Percentiles rank a stretch among this genome's conserved stretches.
These are phyloP conservation scores for Letharia columbiana DNA, from an alignment of 495 filamentous ascomycete species.

Conservation along the genomic window DNA sequence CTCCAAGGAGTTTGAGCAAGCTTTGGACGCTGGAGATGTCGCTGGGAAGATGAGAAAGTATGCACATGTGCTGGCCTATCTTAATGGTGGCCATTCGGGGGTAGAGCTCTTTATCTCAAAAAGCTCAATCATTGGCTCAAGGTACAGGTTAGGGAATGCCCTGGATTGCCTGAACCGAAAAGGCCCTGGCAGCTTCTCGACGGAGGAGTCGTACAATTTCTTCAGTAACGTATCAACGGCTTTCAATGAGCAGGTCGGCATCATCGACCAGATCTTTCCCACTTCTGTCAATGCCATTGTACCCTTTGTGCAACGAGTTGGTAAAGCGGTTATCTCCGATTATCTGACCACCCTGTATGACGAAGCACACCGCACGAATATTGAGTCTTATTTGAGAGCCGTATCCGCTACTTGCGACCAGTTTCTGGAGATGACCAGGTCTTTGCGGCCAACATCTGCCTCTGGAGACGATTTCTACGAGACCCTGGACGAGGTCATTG, in stretches of 20 bases:
- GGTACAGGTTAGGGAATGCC: slow-evolving; percentile 62
- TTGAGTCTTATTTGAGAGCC: slow-evolving; percentile 74
- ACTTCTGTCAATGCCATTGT: slow-evolving; percentile 61
- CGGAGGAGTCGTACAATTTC: slow-evolving; percentile 73
- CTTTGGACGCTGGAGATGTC: slow-evolving; percentile 81
- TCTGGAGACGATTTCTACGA: slow-evolving; percentile 48
- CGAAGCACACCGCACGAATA: slow-evolving; percentile 70
- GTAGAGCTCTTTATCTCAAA: slow-evolving; percentile 82
- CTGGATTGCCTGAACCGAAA: slow-evolving; percentile 73
- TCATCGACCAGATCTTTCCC: slow-evolving; percentile 83
- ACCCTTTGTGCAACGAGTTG: slow-evolving; percentile 71
- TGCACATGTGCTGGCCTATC: slow-evolving; percentile 67
- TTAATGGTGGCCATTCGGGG: slow-evolving; percentile 74
- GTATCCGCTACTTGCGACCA: slow-evolving; percentile 84
- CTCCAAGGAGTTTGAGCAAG: slow-evolving; percentile 82
- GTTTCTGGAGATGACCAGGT: slow-evolving; percentile 62
- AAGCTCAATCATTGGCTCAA: slow-evolving; percentile 69
- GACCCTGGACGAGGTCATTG: slow-evolving; percentile 50
- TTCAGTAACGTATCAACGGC: slow-evolving; percentile 63
- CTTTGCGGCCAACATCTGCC: slow-evolving; percentile 54
- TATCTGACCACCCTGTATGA: slow-evolving; percentile 83
- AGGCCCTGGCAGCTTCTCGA: slow-evolving; percentile 50
- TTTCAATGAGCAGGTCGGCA: slow-evolving; percentile 73
- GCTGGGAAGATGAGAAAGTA: slow-evolving; percentile 83
- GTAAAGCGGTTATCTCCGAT: slow-evolving; percentile 75